These are phyloP conservation scores for Scheffersomyces parashehatae DNA, from an alignment of 1,139 yeast species.

Conservation along the genomic window DNA sequence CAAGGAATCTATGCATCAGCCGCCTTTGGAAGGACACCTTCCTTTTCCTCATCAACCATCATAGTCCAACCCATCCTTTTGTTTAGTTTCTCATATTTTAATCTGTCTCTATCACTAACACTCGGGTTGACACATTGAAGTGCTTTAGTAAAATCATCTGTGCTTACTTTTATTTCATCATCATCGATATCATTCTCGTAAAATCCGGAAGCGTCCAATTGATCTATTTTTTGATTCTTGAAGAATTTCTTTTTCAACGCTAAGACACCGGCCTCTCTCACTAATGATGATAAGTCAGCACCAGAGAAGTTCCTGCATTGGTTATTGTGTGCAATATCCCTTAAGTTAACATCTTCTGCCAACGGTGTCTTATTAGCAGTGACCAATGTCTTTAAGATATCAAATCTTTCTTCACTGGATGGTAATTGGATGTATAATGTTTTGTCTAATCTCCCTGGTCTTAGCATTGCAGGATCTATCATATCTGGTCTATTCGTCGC, in stretches of 20 bases:
- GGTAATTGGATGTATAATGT: constrained; percentile 92
- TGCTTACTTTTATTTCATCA: constrained; percentile 53
- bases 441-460: constrained; percentile 96
- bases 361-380: constrained; percentile 75
- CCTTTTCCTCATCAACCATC: constrained; percentile 18
- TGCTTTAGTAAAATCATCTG: constrained; percentile 70
- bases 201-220: constrained; percentile 48
- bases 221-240: constrained; percentile 47
- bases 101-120: constrained; percentile 83
- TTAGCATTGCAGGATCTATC: constrained; percentile 97
- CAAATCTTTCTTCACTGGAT: constrained; percentile 69
- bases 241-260: constrained; percentile 78
- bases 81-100: constrained; percentile 67
- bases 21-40: no score
- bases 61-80: constrained; percentile 61
- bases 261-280: constrained; percentile 87
- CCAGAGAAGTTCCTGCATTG: constrained; percentile 91
- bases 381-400: constrained; percentile 77
- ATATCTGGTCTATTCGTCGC: constrained; percentile 98
- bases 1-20: no score
- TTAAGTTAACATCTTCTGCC: constrained; percentile 60
- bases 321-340: constrained; percentile 65
- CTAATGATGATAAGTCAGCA: constrained; percentile 90
- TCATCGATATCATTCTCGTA: constrained; percentile 29
- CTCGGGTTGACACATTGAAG: constrained; percentile 80